phyloP scores from a whole-genome alignment of 768 basidiomycete species.

The Boletus sensibilis region DNA sequence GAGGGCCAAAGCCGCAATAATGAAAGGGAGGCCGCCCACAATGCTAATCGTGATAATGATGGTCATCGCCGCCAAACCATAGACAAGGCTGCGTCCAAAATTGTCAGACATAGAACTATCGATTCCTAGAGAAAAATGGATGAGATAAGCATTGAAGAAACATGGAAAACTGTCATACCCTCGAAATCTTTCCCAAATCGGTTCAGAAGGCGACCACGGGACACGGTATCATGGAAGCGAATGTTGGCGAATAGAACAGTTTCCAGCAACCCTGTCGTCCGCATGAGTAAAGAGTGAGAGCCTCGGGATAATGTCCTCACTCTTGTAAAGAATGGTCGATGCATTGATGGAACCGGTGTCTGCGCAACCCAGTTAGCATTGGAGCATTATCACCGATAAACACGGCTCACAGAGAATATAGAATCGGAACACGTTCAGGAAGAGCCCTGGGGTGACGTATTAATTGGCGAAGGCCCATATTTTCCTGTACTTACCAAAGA shows the following conservation, averaged over 20 bases:
- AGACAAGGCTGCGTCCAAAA: conserved; percentile 76
- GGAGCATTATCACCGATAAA: not conserved
- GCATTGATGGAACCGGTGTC: conserved; percentile 82
- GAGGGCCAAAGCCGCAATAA: conserved; percentile 56
- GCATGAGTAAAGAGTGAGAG: conserved; percentile 14
- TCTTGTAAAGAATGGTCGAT: conserved; percentile 72
- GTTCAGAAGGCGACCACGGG: conserved; percentile 79
- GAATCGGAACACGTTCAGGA: conserved; percentile 61
- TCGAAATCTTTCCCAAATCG: conserved; percentile 91
- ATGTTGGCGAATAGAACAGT: conserved; percentile 83
- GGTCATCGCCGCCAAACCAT: conserved; percentile 65
- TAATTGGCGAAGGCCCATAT: not conserved
- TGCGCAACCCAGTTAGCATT: conserved; percentile 18
- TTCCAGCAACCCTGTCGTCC: conserved; percentile 55
- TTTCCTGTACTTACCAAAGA: conserved; percentile 30
- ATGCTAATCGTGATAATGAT: conserved; percentile 73
- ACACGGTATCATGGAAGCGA: conserved; percentile 91
- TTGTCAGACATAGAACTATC: conserved; percentile 83
- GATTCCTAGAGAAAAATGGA: conserved; percentile 48
- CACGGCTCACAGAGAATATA: conserved; percentile 63
- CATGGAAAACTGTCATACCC: conserved; percentile 32
- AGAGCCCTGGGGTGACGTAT: conserved; percentile 41
- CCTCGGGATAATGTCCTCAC: conserved; percentile 31
- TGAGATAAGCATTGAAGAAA: conserved; percentile 1
- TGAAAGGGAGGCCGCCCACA: conserved; percentile 77